These are phyloP conservation scores for Tympanopsis confertula DNA, from an alignment of 2,329 filamentous ascomycete genomes.

Conservation along the genomic window DNA sequence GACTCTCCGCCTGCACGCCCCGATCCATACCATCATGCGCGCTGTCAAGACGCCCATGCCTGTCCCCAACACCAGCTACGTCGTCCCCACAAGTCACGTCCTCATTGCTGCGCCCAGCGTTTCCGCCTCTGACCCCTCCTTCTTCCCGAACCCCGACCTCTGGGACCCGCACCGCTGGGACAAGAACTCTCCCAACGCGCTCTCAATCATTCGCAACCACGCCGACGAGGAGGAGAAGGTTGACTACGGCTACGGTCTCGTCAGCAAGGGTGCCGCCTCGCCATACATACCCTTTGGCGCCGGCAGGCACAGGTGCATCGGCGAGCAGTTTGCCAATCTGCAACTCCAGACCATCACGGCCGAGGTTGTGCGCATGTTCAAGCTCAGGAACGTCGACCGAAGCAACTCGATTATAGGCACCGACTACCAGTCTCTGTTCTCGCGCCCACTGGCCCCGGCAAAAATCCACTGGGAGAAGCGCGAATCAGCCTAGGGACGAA, in stretches of 20 bases:
- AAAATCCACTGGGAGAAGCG: conserved; percentile 67
- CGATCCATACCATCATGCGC: conserved; percentile 90
- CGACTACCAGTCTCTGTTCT: conserved; percentile 62
- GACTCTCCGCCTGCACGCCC: conserved; percentile 79
- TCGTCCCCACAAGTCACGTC: conserved; percentile 68
- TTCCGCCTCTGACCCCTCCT: conserved; percentile 56
- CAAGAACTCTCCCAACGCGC: conserved; percentile 43
- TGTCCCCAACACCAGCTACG: conserved; percentile 70
- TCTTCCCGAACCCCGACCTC: conserved; percentile 69
- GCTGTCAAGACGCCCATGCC: conserved; percentile 81
- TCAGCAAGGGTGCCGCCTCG: conserved; percentile 79
- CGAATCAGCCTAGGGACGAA: conserved; percentile 25
- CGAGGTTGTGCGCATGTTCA: conserved; percentile 66
- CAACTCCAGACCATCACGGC: conserved; percentile 80
- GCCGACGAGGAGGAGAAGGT: conserved; percentile 60
- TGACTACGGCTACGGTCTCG: conserved; percentile 86
- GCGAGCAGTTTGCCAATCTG: conserved; percentile 89
- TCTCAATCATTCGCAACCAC: conserved; percentile 28
- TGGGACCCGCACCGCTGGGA: conserved; percentile 95
- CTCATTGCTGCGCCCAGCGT: conserved; percentile 80
- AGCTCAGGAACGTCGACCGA: conserved; percentile 66
- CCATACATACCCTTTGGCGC: conserved; percentile 92
- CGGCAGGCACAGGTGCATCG: conserved; percentile 86
- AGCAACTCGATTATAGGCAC: conserved; percentile 56
- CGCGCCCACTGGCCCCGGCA: conserved; percentile 59